phyloP scores from a whole-genome alignment of 1,284 basidiomycete genomes.

The Leucoagaricus sp. region DNA sequence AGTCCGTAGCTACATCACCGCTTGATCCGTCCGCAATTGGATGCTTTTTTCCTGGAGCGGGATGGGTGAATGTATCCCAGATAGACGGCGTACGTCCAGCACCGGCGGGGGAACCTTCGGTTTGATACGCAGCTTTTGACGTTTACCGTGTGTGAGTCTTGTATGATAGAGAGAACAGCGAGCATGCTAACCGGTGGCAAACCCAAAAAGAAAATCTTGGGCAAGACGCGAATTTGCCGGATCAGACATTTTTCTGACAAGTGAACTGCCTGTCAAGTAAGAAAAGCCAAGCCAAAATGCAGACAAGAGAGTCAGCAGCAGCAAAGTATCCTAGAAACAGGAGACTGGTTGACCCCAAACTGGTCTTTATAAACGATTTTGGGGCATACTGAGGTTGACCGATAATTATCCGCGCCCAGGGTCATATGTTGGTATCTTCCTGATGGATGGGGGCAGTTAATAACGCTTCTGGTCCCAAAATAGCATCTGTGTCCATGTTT shows the following conservation, averaged over 20 bases:
- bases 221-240: slow-evolving; percentile 17
- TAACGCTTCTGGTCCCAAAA: neutral
- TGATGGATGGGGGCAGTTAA: neutral
- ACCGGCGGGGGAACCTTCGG: slow-evolving; percentile 61
- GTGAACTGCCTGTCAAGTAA: neutral
- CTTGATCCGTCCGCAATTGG: slow-evolving; percentile 60
- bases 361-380: neutral
- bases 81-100: slow-evolving; percentile 65
- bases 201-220: slow-evolving; percentile 29
- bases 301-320: neutral
- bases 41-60: slow-evolving; percentile 15
- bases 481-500: slow-evolving; percentile 1
- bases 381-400: neutral
- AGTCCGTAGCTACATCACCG: slow-evolving; percentile 73
- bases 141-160: neutral
- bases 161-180: neutral
- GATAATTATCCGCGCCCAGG: neutral
- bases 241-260: neutral
- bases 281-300: neutral
- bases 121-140: slow-evolving; percentile 59
- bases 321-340: neutral
- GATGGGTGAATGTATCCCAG: slow-evolving; percentile 74
- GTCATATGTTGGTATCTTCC: slow-evolving; percentile 3
- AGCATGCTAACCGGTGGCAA: slow-evolving; percentile 24
- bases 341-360: neutral